A percentile compares a stretch with the other conserved stretches of the same genome.
These are phyloP conservation scores for Vaccinium macrocarpon DNA, from an alignment of 148 eudicot genomes.

Conservation along the genomic window DNA sequence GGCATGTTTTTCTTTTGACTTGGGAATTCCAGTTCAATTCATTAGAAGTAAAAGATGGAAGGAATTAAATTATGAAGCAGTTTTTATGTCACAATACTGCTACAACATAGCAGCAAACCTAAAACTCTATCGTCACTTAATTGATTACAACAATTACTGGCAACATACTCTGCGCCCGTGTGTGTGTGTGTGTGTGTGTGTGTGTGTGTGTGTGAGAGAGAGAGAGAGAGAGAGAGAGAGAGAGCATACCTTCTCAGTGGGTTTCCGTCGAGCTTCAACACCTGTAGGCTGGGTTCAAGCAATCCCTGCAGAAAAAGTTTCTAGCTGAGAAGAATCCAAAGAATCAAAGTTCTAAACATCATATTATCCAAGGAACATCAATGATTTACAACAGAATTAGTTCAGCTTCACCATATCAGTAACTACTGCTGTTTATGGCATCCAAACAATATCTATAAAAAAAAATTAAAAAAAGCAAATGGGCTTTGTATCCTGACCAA, in stretches of 20 bases:
- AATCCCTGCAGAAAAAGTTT: conserved; percentile 62
- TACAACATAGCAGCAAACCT: neutral
- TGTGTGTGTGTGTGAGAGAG: neutral
- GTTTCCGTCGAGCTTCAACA: conserved; percentile 85
- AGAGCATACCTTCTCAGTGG: conserved; percentile 76
- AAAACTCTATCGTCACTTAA: neutral
- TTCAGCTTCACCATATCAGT: neutral
- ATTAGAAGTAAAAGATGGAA: neutral
- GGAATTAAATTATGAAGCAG: neutral
- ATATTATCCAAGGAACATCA: neutral
- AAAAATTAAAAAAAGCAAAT: neutral
- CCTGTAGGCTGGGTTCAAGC: conserved; percentile 88
- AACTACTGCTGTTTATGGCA: neutral
- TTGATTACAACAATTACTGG: neutral
- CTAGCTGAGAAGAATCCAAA: conserved; percentile 4
- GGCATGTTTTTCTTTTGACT: neutral
- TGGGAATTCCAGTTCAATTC: neutral
- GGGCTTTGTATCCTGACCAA: conserved; percentile 51
- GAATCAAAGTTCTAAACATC: neutral
- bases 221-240: neutral
- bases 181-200: neutral
- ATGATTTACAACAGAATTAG: neutral
- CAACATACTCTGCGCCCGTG: neutral
- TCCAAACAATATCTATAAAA: neutral
- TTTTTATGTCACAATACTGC: neutral